These are phyloP conservation scores for Brassica juncea DNA, from an alignment of 345 rosid genomes.

Conservation along the genomic window DNA sequence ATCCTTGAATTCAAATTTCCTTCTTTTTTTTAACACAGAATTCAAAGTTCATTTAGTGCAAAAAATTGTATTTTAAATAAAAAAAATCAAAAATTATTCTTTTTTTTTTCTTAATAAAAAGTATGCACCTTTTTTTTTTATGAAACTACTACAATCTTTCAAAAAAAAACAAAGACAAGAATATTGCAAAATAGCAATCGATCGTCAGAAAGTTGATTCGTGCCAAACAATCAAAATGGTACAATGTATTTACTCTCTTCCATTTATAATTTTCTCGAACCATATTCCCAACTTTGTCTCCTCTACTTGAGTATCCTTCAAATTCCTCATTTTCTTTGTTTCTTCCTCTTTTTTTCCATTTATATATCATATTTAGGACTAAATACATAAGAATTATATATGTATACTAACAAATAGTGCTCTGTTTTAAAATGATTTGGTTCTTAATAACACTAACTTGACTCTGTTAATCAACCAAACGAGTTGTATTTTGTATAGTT, in stretches of 20 bases:
- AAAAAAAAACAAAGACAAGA: background rate
- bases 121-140: background rate
- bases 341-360: constrained; percentile 24
- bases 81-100: too few relatives aligned
- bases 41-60: background rate
- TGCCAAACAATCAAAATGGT: constrained; percentile 35
- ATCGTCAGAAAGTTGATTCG: constrained; percentile 19
- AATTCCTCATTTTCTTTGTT: constrained; percentile 21
- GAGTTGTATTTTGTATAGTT: background rate
- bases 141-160: background rate
- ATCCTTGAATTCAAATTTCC: background rate
- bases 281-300: constrained; percentile 28
- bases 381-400: background rate
- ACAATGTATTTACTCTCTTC: constrained; percentile 17
- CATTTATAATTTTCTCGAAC: constrained; percentile 2
- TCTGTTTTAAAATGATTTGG: background rate
- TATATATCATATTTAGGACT: background rate
- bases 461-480: background rate
- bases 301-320: constrained; percentile 7
- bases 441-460: background rate
- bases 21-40: background rate
- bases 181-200: constrained; percentile 17
- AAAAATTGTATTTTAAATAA: background rate
- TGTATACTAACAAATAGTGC: background rate
- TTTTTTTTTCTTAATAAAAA: too few relatives aligned